phyloP scores from a whole-genome alignment of 2,329 filamentous ascomycete species.

The Alternaria consortialis region DNA sequence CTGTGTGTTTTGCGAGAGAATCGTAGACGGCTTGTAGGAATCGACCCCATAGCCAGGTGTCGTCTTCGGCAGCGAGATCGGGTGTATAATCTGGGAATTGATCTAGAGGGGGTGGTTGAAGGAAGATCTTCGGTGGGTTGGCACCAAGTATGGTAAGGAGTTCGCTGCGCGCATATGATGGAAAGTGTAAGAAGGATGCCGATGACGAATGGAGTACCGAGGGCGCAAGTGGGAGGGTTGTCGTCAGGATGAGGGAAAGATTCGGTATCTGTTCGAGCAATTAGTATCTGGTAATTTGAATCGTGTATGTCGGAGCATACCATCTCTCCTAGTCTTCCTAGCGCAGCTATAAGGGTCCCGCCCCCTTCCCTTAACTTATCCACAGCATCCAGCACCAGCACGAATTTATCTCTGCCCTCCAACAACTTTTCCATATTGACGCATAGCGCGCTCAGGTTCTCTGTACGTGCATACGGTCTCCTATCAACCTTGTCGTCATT shows the following conservation, averaged over 20 bases:
- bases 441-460: constrained; percentile 79
- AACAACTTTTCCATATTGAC: constrained; percentile 76
- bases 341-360: constrained; percentile 78
- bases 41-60: constrained; percentile 76
- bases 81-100: constrained; percentile 58
- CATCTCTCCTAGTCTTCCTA: constrained; percentile 82
- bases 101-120: constrained; percentile 45
- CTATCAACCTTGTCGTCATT: constrained; percentile 53
- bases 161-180: constrained; percentile 82
- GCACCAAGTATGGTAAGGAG: constrained; percentile 76
- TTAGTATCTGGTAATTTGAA: constrained; percentile 1
- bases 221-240: constrained; percentile 74
- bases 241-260: constrained; percentile 79
- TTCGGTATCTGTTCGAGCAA: constrained; percentile 70
- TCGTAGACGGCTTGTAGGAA: constrained; percentile 90
- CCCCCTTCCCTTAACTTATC: constrained; percentile 84
- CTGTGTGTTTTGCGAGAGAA: constrained; percentile 80
- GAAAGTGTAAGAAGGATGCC: constrained; percentile 81
- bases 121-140: constrained; percentile 58
- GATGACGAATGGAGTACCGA: constrained; percentile 72
- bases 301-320: constrained; percentile 59
- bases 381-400: constrained; percentile 87
- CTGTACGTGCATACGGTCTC: constrained; percentile 70
- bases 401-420: constrained; percentile 67
- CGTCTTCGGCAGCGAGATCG: constrained; percentile 63